phyloP scores from a whole-genome alignment of 495 filamentous ascomycete genomes.

The Aspergillus conjunctus region DNA sequence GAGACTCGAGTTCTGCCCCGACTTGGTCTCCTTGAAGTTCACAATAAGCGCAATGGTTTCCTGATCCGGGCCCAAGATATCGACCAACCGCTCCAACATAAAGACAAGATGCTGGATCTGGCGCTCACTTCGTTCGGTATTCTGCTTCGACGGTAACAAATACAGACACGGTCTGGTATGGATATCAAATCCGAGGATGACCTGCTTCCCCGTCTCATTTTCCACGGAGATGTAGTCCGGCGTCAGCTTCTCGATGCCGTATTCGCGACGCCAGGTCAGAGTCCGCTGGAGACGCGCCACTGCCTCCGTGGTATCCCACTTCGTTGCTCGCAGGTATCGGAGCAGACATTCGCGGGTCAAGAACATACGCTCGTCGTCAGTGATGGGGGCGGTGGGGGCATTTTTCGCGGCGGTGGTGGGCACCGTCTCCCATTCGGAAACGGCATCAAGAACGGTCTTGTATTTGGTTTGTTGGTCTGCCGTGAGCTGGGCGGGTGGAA shows the following conservation, averaged over 20 bases:
- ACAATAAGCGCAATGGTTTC: conserved; percentile 84
- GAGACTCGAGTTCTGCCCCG: conserved; percentile 74
- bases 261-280: conserved; percentile 86
- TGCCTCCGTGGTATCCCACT: conserved; percentile 81
- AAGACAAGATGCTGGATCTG: conserved; percentile 94
- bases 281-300: conserved; percentile 76
- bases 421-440: conserved; percentile 69
- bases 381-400: conserved; percentile 64
- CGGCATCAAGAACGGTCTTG: conserved; percentile 66
- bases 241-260: conserved; percentile 71
- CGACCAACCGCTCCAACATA: conserved; percentile 89
- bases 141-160: conserved; percentile 84
- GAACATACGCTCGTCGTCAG: conserved; percentile 82
- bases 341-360: conserved; percentile 89
- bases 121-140: conserved; percentile 83
- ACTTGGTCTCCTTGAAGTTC: conserved; percentile 80
- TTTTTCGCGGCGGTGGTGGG: conserved; percentile 60
- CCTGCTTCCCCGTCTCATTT: conserved; percentile 95
- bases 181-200: conserved; percentile 85
- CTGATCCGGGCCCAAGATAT: conserved; percentile 81
- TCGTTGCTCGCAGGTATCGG: conserved; percentile 89
- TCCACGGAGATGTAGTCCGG: conserved; percentile 84
- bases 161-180: conserved; percentile 83
- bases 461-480: conserved; percentile 85
- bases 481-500: conserved; percentile 57